These are phyloP conservation scores for Oryza glaberrima DNA, from an alignment of 176 grass and related monocot genomes.

Conservation along the genomic window DNA sequence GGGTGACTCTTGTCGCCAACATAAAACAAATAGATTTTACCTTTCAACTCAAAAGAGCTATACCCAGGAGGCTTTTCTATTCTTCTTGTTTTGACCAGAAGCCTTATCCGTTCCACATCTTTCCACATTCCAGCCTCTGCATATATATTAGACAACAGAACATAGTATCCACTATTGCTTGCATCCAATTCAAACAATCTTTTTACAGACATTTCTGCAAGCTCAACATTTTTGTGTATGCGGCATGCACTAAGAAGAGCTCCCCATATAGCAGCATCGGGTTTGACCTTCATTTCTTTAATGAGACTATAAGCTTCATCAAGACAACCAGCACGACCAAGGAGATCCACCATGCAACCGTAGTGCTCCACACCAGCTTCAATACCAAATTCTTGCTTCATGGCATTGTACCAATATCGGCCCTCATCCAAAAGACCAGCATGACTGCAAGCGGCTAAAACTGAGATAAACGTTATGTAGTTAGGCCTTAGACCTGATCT, in stretches of 20 bases:
- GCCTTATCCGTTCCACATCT: constrained; percentile 70
- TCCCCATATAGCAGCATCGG: constrained; percentile 86
- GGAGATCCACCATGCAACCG: constrained; percentile 90
- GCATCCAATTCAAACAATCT: constrained; percentile 82
- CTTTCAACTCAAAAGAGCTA: constrained; percentile 81
- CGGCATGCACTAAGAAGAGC: constrained; percentile 83
- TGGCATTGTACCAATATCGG: constrained; percentile 66
- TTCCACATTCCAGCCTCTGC: constrained; percentile 81
- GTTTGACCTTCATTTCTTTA: constrained; percentile 80
- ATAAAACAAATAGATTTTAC: constrained; percentile 80
- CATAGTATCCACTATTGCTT: constrained; percentile 79
- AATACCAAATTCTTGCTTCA: constrained; percentile 67
- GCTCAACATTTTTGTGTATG: constrained; percentile 83
- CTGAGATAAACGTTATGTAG: constrained; percentile 86
- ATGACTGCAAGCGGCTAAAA: constrained; percentile 89
- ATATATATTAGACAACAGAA: constrained; percentile 90
- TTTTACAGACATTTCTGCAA: constrained; percentile 73
- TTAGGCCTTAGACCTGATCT: constrained; percentile 69
- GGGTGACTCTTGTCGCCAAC: constrained; percentile 84
- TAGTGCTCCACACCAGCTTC: constrained; percentile 83
- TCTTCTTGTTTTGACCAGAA: constrained; percentile 70
- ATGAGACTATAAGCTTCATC: constrained; percentile 82
- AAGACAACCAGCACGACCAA: constrained; percentile 73
- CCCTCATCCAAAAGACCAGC: constrained; percentile 79
- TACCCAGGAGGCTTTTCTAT: constrained; percentile 86